Evolutionary conservation across 257 asterid genomes (phyloP), one percentile per base, ranked within the genome.

Genomic region (Agastache rugosa): DNA sequence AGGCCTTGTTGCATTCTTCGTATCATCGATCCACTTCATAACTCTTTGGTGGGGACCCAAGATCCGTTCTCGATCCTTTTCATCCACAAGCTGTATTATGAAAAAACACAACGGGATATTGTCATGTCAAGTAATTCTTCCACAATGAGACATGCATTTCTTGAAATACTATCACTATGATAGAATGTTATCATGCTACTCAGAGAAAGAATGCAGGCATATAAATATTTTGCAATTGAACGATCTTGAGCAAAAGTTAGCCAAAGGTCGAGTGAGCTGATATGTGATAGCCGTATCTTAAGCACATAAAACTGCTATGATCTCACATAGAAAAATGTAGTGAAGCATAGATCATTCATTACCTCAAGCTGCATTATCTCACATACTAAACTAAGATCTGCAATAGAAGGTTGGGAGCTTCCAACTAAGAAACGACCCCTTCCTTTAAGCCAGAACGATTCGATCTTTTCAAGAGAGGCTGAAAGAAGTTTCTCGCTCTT

Each of bases 331-430:
- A 44, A 48, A 59, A 15, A 63, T 5, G 34, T 51, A 55, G 47
- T 15, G 16, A 77, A 48, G 54, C 48, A 73, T 25, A 51, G 22
- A 27, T 81, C 19, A 47, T 60, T 81, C 23, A 47, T 60, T 81
- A 94, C 99, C 98, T 92, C 85, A 68, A 92, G 97, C 77, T 92
- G 91, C 98, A 92, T 87, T 73, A 90, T 69, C 83, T 90, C 99
- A 74, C 97, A 95, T 58, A 88, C 96, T 74, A 95, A 83, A 75
- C 93, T 88, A 78, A 95, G 90, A 80, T 92, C 99, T 1, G 97
- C 97, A 29, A 95, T 87, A 53, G 99, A 95, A 71, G 97, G 98
- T 58, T 89, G 93, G 23, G 61, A 71, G 79, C 89, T 86, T 45
- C 96, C 98, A 29, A 92, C 83, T 78, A 92, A 81, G 83, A 95